Percentiles rank a stretch among this genome's conserved stretches.
These are phyloP conservation scores for Wickerhamomyces subpelliculosus DNA, from an alignment of 805 yeast species.

Conservation along the genomic window DNA sequence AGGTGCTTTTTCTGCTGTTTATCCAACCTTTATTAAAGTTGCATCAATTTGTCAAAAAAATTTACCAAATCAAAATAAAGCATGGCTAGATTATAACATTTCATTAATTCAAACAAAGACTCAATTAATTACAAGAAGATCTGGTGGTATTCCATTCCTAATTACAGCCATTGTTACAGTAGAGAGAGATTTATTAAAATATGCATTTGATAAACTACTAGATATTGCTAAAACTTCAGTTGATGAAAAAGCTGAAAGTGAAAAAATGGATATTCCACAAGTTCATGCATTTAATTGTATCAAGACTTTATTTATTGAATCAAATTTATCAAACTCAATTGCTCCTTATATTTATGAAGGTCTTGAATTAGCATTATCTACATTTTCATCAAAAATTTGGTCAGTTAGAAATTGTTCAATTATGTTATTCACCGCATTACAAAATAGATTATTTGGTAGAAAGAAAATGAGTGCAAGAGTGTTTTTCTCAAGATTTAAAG, in stretches of 20 bases:
- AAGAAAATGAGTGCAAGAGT: constrained; percentile 47
- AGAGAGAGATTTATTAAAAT: constrained; percentile 33
- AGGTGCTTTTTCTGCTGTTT: constrained; percentile 87
- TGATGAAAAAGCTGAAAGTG: constrained; percentile 36
- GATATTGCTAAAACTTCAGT: constrained; percentile 49
- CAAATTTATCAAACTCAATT: constrained; percentile 50
- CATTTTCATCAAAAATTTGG: constrained; percentile 70
- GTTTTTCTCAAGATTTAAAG: constrained; percentile 62
- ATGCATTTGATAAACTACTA: constrained; percentile 46
- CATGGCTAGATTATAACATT: constrained; percentile 59
- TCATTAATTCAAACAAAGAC: constrained; percentile 44
- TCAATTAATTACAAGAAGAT: constrained; percentile 76
- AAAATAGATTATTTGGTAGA: constrained; percentile 72
- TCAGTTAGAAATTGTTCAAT: constrained; percentile 86
- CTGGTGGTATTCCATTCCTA: constrained; percentile 86
- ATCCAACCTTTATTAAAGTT: constrained; percentile 68
- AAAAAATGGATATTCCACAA: constrained; percentile 73
- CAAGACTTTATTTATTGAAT: constrained; percentile 65
- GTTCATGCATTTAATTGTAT: constrained; percentile 91
- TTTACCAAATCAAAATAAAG: constrained; percentile 33
- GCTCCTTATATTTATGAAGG: constrained; percentile 48
- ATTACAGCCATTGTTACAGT: constrained; percentile 63
- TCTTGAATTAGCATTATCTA: constrained; percentile 49
- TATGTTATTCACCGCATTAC: constrained; percentile 84
- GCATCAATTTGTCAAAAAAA: constrained; percentile 49